Evolutionary conservation across 441 rosid genomes (phyloP), one percentile per base, ranked within the genome.

Genomic region (Cnidoscolus chayamansa): DNA sequence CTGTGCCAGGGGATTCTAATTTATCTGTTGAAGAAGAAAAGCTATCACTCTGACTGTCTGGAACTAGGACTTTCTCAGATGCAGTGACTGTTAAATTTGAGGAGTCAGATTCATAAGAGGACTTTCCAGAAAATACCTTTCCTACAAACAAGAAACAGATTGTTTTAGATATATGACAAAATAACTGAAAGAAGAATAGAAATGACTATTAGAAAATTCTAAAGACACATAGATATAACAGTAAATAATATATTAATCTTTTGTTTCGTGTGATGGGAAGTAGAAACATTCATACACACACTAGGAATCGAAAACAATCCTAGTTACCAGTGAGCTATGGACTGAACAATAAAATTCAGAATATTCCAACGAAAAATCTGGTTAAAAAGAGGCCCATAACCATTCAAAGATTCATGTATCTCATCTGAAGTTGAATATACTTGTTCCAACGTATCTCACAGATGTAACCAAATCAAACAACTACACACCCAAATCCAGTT

Each of bases 61-160:
- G 88, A 80, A 86, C 91, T 63, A 89, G 83, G 73, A 88, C 76
- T 81, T 87, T 88, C 68, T 83, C 86, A 51, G 98, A 87, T 47
- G 90, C 74, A 56, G 89, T 75, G 63, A 86, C 84, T 16, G 81
- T 75, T 70, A 82, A 12, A 13, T 89, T 87, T 16, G 92, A 77
- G 48, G 88, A 64, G 13, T 90, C 92, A 32, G 89, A 84, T 70
- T 92, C 96, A 80, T 77, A 70, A 1, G 96, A 83, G 67, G 87
- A 82, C 75, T 81, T 88, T 80, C 81, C 87, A 79, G 87, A 87
- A 79, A 80, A 81, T 48, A 87, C 77, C 84, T 87, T 92, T 79
- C 94, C 98, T 92, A 81, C 80, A 85, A 78, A 82, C 55, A 82
- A 81, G 77, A 72, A 75, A 67, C 72, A 72, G 25, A 70, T 74